These are phyloP conservation scores for Huntiella moniliformis DNA, from an alignment of 2,329 filamentous ascomycete genomes.

Conservation along the genomic window DNA sequence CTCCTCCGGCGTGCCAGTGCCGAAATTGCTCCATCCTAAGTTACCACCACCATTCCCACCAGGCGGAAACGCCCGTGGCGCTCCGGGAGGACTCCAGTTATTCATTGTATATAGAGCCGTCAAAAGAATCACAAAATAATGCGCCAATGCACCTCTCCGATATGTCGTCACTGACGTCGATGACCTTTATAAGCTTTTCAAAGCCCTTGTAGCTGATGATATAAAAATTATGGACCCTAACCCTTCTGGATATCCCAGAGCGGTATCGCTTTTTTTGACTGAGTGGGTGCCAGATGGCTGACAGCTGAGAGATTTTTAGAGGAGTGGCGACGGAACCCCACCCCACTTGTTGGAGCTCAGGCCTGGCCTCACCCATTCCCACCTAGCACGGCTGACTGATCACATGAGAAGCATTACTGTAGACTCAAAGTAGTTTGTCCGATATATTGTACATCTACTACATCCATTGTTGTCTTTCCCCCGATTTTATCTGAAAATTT, in stretches of 20 bases:
- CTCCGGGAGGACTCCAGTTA: slow-evolving; percentile 3
- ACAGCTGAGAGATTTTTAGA: neutral
- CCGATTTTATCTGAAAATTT: too few relatives aligned
- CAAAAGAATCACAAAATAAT: neutral
- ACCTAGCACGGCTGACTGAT: neutral
- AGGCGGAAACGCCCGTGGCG: slow-evolving; percentile 4
- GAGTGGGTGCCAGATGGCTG: neutral
- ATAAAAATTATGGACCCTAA: neutral
- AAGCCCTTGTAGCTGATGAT: neutral
- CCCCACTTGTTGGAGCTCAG: neutral
- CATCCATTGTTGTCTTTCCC: too few relatives aligned
- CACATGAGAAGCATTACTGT: too few relatives aligned
- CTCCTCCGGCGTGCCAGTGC: slow-evolving; percentile 9
- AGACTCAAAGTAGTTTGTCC: too few relatives aligned
- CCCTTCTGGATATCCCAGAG: neutral
- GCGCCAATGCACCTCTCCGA: too few relatives aligned
- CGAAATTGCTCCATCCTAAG: slow-evolving; percentile 1
- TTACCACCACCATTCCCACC: neutral
- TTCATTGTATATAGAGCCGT: neutral
- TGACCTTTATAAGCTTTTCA: too few relatives aligned
- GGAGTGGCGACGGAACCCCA: neutral
- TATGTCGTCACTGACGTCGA: neutral
- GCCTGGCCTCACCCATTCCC: neutral
- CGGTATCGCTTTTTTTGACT: neutral
- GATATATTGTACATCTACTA: too few relatives aligned